Percentiles rank a stretch among this genome's conserved stretches.
These are phyloP conservation scores for Periconia digitata DNA, from an alignment of 2,329 filamentous ascomycete species.

Conservation along the genomic window DNA sequence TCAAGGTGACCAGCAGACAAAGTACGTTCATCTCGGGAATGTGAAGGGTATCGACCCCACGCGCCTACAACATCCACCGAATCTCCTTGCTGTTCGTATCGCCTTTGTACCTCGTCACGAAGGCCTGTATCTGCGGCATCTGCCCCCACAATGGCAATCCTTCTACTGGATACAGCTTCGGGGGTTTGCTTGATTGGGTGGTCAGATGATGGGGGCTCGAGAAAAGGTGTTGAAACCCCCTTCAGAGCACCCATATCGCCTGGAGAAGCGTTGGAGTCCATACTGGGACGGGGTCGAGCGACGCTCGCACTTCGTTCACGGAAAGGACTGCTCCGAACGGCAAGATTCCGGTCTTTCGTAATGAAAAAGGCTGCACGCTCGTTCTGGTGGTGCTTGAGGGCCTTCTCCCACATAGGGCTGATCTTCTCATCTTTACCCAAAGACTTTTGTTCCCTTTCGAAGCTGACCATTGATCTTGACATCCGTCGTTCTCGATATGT, in stretches of 20 bases:
- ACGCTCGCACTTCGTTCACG: slow-evolving; percentile 35
- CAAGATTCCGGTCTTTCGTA: slow-evolving; percentile 32
- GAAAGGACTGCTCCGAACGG: slow-evolving; percentile 28
- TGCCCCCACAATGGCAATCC: slow-evolving; percentile 20
- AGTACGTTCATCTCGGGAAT: slow-evolving; percentile 46
- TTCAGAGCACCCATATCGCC: slow-evolving; percentile 1
- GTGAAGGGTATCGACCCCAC: slow-evolving; percentile 52
- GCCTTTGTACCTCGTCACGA: slow-evolving; percentile 15
- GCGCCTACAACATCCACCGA: slow-evolving; percentile 32
- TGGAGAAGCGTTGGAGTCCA: neutral
- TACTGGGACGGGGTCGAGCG: neutral
- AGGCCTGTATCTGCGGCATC: slow-evolving; percentile 8
- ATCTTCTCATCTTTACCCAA: slow-evolving; percentile 23
- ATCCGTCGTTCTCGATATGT: slow-evolving; percentile 23
- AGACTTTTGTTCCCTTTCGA: slow-evolving; percentile 30
- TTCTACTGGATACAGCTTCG: slow-evolving; percentile 8
- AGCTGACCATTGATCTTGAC: slow-evolving; percentile 33
- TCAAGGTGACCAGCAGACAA: slow-evolving; percentile 44
- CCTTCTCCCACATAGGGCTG: slow-evolving; percentile 38
- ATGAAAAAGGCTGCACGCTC: slow-evolving; percentile 39
- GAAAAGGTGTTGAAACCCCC: slow-evolving; percentile 12
- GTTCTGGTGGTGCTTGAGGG: slow-evolving; percentile 39
- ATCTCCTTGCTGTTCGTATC: slow-evolving; percentile 32
- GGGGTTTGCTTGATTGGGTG: neutral
- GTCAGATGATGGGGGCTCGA: slow-evolving; percentile 3